A percentile compares a stretch with the other conserved stretches of the same genome.
phyloP scores from a whole-genome alignment of 2,329 filamentous ascomycete genomes.

The Nemania sp. region DNA sequence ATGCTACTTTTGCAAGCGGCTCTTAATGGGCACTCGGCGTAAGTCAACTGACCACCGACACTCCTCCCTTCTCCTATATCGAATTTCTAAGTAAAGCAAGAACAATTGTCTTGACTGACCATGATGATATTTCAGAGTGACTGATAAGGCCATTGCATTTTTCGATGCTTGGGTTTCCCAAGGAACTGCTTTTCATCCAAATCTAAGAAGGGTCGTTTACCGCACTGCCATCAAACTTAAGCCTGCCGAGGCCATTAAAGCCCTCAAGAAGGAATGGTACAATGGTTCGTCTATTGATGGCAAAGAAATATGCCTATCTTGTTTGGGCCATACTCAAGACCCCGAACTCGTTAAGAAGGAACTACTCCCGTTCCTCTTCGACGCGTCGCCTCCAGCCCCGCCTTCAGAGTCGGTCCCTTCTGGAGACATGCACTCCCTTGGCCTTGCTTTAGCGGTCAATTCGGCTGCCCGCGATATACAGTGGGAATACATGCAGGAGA shows the following conservation, averaged over 20 bases:
- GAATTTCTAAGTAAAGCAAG: neutral
- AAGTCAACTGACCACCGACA: slow-evolving; percentile 41
- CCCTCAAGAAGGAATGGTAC: slow-evolving; percentile 83
- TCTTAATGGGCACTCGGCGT: slow-evolving; percentile 74
- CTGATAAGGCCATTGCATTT: slow-evolving; percentile 73
- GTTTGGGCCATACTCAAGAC: slow-evolving; percentile 75
- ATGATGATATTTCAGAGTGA: slow-evolving; percentile 51
- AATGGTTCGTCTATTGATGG: slow-evolving; percentile 85
- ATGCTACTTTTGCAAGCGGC: slow-evolving; percentile 77
- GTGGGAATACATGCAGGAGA: slow-evolving; percentile 83
- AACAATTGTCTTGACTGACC: slow-evolving; percentile 24
- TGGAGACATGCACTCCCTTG: slow-evolving; percentile 85
- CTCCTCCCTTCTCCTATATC: neutral
- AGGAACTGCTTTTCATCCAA: slow-evolving; percentile 73
- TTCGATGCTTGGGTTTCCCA: slow-evolving; percentile 80
- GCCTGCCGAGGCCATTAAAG: slow-evolving; percentile 68
- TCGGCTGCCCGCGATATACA: slow-evolving; percentile 70
- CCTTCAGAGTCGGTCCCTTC: slow-evolving; percentile 70
- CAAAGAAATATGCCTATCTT: slow-evolving; percentile 79
- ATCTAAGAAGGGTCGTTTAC: slow-evolving; percentile 79
- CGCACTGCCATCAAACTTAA: slow-evolving; percentile 72
- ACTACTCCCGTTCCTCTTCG: slow-evolving; percentile 79
- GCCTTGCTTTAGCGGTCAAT: slow-evolving; percentile 73
- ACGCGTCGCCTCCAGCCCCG: slow-evolving; percentile 55
- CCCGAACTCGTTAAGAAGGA: slow-evolving; percentile 65